These are phyloP conservation scores for Candida corydali DNA, from an alignment of 805 yeast species.

Conservation along the genomic window DNA sequence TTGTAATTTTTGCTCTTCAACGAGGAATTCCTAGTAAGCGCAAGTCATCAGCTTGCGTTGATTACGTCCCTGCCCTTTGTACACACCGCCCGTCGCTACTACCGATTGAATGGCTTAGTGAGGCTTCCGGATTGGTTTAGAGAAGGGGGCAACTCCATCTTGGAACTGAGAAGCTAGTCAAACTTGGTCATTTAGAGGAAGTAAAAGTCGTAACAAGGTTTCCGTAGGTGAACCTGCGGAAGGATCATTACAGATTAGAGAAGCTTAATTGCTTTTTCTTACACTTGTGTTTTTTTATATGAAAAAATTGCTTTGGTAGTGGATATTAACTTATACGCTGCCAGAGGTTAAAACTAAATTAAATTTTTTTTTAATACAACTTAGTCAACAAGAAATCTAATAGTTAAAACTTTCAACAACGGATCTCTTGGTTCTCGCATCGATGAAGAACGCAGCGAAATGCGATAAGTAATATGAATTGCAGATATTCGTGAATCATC, in stretches of 20 bases:
- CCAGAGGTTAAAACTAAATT: not conserved
- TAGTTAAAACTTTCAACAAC: conserved; percentile 16
- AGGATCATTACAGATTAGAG: conserved; percentile 1
- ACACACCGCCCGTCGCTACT: conserved; percentile 7
- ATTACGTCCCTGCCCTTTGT: conserved; percentile 5
- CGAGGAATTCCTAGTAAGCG: conserved; percentile 6
- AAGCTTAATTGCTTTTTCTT: conserved; percentile 1
- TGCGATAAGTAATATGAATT: conserved; percentile 40
- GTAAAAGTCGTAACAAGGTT: conserved; percentile 3
- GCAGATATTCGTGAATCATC: conserved; percentile 24
- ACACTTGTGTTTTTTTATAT: conserved; percentile 1
- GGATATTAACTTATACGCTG: not conserved
- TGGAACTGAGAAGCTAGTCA: conserved; percentile 3
- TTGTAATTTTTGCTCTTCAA: conserved; percentile 5
- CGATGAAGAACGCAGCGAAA: conserved; percentile 45
- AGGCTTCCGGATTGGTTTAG: conserved; percentile 5
- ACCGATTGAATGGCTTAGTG: conserved; percentile 7
- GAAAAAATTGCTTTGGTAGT: conserved; percentile 1
- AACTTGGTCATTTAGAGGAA: conserved; percentile 3
- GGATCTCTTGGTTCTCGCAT: conserved; percentile 19
- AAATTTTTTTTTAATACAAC: no score
- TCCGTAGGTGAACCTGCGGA: conserved; percentile 3
- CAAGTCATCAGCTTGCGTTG: conserved; percentile 6
- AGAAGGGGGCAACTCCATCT: conserved; percentile 4
- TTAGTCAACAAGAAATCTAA: conserved; percentile 13